Evolutionary conservation across 1,139 yeast species (phyloP).

Genomic region (Zygotorulaspora mrakii): DNA sequence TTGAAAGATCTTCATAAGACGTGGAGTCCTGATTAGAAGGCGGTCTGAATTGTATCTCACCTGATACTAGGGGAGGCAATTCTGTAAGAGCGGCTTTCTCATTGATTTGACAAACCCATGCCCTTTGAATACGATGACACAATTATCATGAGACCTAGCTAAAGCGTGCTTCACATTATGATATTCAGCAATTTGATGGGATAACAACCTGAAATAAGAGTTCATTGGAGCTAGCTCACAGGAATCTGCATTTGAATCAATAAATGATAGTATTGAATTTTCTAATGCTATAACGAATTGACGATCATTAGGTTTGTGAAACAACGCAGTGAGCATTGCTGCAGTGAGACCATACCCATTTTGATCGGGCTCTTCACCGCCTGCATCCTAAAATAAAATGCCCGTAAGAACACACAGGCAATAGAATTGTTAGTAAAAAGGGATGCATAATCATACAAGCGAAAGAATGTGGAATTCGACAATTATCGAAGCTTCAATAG

Average conservation of each 20-base stretch:
- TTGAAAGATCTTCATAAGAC: background rate
- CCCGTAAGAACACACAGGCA: no score
- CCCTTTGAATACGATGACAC: conserved; percentile 42
- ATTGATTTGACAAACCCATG: conserved; percentile 22
- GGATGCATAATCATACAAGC: no score
- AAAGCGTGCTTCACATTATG: conserved; percentile 54
- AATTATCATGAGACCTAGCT: conserved; percentile 43
- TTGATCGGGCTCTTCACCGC: conserved; percentile 3
- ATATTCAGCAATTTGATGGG: conserved; percentile 68
- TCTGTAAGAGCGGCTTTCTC: conserved; percentile 21
- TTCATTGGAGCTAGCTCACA: conserved; percentile 53
- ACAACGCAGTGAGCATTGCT: conserved; percentile 42
- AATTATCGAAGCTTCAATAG: no score
- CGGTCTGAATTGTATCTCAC: no score
- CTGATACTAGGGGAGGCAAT: conserved; percentile 13
- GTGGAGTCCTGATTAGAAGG: background rate
- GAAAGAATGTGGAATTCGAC: no score
- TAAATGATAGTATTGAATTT: conserved; percentile 41
- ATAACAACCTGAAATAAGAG: conserved; percentile 60
- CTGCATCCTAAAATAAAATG: background rate
- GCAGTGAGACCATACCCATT: conserved; percentile 27
- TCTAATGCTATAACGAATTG: conserved; percentile 54
- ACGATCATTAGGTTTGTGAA: conserved; percentile 47
- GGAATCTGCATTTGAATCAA: conserved; percentile 40
- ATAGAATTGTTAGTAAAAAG: no score